Evolutionary conservation across 345 rosid species (phyloP).

Genomic region (Murraya koenigii): DNA sequence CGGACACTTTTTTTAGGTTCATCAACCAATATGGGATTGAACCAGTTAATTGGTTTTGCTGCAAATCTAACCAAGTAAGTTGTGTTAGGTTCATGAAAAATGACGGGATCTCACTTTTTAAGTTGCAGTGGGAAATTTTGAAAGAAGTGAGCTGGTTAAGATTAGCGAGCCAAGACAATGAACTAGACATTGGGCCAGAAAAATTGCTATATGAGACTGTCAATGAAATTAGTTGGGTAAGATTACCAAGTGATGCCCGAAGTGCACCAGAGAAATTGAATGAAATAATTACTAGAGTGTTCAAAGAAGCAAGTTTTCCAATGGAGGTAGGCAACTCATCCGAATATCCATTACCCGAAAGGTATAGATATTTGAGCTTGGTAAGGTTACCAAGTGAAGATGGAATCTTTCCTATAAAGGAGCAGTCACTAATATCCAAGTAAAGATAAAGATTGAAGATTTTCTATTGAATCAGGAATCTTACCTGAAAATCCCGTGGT

Average conservation of each 20-base stretch:
- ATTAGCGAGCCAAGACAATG: too few species aligned
- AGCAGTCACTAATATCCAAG: neutral
- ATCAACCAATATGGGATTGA: slow-evolving; percentile 14
- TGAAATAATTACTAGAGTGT: neutral
- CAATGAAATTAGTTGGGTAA: neutral
- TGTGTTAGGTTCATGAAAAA: slow-evolving; percentile 2
- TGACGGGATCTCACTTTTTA: neutral
- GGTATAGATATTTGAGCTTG: neutral
- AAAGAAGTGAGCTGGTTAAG: too few species aligned
- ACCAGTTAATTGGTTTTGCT: slow-evolving; percentile 14
- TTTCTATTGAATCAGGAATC: neutral
- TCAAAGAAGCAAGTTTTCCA: neutral
- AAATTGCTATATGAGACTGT: too few species aligned
- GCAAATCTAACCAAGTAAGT: neutral
- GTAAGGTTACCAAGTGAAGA: neutral
- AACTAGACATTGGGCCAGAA: too few species aligned
- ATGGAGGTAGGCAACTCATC: neutral
- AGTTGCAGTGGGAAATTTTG: neutral
- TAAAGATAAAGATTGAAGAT: neutral
- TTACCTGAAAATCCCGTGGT: neutral
- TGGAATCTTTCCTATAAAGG: neutral
- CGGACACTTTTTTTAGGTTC: neutral
- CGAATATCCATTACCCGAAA: neutral
- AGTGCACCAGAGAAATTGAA: neutral
- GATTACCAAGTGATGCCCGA: neutral